Conservation (phyloP, 768 basidiomycete species). For the Mycena sanguinolenta region DNA sequence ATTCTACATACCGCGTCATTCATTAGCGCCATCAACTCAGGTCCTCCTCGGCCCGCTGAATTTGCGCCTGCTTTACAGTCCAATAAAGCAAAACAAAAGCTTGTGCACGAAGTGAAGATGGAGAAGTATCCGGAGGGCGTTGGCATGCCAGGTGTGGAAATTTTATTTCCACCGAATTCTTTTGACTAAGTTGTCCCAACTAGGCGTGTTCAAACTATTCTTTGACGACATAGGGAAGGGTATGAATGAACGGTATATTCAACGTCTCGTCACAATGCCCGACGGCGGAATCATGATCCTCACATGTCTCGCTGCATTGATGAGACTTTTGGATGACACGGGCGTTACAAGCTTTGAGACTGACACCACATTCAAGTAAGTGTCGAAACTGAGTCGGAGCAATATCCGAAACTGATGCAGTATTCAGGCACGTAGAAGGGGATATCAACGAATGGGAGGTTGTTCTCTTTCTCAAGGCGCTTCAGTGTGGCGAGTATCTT, state of each 20-base stretch:
- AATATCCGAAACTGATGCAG: too few species aligned
- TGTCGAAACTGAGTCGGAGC: too few species aligned
- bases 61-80: constrained; percentile 28
- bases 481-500: neutral
- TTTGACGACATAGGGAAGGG: neutral
- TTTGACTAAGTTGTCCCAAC: too few species aligned
- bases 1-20: too few species aligned
- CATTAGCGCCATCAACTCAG: too few species aligned
- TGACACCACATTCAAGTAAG: too few species aligned
- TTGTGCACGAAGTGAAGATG: constrained; percentile 13
- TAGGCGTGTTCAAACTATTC: constrained; percentile 19
- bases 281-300: neutral
- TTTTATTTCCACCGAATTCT: too few species aligned
- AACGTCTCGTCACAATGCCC: neutral
- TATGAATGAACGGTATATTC: neutral
- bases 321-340: neutral
- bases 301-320: neutral
- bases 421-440: neutral
- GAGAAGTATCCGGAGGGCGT: constrained; percentile 11
- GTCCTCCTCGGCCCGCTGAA: neutral
- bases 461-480: neutral
- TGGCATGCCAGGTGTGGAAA: neutral
- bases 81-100: neutral
- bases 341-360: constrained; percentile 6
- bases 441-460: neutral